phyloP scores from a whole-genome alignment of 2,329 filamentous ascomycete species.

The Penicillium concentricum region DNA sequence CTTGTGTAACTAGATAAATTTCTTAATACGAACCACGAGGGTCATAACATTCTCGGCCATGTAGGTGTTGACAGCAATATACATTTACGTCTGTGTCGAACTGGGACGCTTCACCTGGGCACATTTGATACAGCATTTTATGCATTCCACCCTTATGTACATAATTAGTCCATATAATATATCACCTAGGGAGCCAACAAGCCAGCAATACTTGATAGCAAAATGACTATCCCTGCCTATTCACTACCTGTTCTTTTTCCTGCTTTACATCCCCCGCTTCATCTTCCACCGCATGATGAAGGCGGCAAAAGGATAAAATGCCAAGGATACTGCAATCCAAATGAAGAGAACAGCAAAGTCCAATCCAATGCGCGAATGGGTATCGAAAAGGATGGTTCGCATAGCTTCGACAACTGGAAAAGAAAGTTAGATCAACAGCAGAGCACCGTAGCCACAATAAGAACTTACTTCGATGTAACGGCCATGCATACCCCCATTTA shows the following conservation, averaged over 20 bases:
- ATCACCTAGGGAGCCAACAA: not conserved
- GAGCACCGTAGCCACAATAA: not conserved
- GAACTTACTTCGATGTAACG: constrained; percentile 56
- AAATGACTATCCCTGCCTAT: not conserved
- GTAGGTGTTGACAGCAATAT: no score
- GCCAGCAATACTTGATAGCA: not conserved
- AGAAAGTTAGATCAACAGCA: not conserved
- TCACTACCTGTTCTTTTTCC: no score
- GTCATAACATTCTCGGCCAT: no score
- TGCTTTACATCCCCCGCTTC: constrained; percentile 21
- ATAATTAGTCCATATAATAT: not conserved
- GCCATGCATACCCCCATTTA: constrained; percentile 63
- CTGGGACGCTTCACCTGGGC: not conserved
- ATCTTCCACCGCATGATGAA: constrained; percentile 36
- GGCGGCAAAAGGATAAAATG: constrained; percentile 29
- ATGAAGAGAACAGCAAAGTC: constrained; percentile 62
- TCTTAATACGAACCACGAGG: no score
- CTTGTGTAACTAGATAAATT: no score
- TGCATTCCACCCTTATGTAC: not conserved
- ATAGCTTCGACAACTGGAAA: constrained; percentile 56
- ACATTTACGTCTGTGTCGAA: not conserved
- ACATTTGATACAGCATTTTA: not conserved
- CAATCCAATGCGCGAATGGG: constrained; percentile 57
- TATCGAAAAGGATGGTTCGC: constrained; percentile 61
- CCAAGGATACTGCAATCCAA: constrained; percentile 45